Evolutionary conservation across 1,139 yeast genomes (phyloP).

Genomic region (Hansenula lynferdii): DNA sequence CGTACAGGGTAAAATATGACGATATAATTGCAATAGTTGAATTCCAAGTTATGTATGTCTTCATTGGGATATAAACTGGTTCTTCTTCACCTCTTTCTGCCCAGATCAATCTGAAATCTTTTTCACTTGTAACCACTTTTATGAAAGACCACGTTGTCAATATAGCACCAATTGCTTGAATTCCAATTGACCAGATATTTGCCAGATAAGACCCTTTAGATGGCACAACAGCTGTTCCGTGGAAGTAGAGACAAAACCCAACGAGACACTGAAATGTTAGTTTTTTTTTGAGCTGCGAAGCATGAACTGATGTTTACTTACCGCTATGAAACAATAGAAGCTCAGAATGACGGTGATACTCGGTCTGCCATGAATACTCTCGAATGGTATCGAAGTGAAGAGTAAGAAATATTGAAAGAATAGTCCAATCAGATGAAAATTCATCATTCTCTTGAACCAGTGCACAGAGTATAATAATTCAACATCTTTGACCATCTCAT

Average conservation of each 20-base stretch:
- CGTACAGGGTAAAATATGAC: background rate
- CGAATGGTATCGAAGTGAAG: constrained; percentile 39
- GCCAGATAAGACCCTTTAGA: background rate
- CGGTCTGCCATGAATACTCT: constrained; percentile 39
- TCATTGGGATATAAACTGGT: background rate
- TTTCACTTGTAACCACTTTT: background rate
- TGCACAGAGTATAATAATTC: constrained; percentile 12
- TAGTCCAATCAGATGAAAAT: constrained; percentile 29
- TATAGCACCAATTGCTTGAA: background rate
- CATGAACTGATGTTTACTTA: too few relatives aligned
- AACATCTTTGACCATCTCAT: constrained; percentile 9
- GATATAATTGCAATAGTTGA: background rate
- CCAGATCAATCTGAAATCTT: too few relatives aligned
- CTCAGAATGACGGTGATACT: constrained; percentile 24
- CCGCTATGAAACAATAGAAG: constrained; percentile 29
- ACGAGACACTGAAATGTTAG: background rate
- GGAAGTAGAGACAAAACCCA: background rate
- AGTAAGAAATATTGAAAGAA: constrained; percentile 35
- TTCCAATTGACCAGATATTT: background rate
- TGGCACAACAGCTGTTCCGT: constrained; percentile 1
- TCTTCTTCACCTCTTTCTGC: too few relatives aligned
- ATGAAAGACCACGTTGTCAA: background rate
- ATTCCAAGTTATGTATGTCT: background rate
- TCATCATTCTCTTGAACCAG: constrained; percentile 23
- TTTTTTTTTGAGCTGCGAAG: too few relatives aligned